Evolutionary conservation across 2,329 filamentous ascomycete genomes (phyloP).

Genomic region (Venturia effusa): DNA sequence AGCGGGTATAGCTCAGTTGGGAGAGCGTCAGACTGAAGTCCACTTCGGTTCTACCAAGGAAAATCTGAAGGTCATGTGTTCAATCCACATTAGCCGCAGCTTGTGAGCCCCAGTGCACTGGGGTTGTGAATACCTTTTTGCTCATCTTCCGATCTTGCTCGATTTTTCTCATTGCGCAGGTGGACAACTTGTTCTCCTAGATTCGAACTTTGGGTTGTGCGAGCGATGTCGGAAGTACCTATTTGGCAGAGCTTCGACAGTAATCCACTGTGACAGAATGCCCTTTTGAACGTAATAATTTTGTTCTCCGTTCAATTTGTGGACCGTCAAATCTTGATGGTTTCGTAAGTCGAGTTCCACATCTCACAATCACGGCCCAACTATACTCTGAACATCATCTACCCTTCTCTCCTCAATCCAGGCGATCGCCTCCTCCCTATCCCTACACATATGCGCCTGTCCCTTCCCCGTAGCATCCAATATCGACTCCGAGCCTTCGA

Average conservation of each 20-base stretch:
- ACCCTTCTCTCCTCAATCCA: conserved; percentile 24
- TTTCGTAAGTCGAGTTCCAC: too few relatives aligned
- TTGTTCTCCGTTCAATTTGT: neutral
- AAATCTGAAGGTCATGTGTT: conserved; percentile 3
- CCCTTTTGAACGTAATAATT: neutral
- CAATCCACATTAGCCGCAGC: conserved; percentile 3
- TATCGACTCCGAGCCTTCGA: conserved; percentile 21
- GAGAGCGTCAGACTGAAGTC: conserved; percentile 3
- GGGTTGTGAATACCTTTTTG: neutral
- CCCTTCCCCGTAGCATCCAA: conserved; percentile 12
- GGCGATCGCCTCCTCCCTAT: conserved; percentile 20
- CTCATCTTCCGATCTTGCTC: neutral
- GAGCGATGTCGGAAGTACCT: neutral
- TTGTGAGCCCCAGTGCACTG: neutral
- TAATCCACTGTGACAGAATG: neutral
- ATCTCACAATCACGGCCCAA: conserved; percentile 15
- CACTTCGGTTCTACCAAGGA: neutral
- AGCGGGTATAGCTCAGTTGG: conserved; percentile 4
- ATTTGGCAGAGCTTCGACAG: neutral
- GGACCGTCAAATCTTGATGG: too few relatives aligned
- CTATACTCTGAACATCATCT: conserved; percentile 24
- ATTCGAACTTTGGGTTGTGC: too few relatives aligned
- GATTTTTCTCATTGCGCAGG: too few relatives aligned
- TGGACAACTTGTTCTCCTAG: too few relatives aligned
- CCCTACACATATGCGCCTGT: conserved; percentile 23